These are phyloP conservation scores for Parsonsia alboflavescens DNA, from an alignment of 257 asterid species.

Conservation along the genomic window DNA sequence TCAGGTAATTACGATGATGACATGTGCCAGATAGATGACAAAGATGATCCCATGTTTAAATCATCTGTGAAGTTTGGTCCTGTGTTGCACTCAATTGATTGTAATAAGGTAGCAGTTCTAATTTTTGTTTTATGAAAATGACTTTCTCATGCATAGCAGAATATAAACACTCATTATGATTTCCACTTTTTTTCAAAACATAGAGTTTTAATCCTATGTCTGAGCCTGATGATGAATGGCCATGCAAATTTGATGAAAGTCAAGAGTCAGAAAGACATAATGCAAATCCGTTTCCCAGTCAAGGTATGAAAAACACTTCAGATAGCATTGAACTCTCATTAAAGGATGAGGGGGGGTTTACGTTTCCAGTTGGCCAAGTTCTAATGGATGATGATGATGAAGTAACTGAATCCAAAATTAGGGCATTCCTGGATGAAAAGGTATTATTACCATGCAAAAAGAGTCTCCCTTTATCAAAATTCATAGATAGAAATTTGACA, in stretches of 20 bases:
- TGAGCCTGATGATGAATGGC: constrained; percentile 82
- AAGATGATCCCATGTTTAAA: constrained; percentile 56
- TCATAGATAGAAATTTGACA: background rate
- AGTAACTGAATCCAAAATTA: constrained; percentile 80
- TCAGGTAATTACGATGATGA: constrained; percentile 78
- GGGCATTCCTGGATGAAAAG: constrained; percentile 92
- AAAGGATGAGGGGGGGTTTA: constrained; percentile 52
- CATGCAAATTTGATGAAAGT: constrained; percentile 69
- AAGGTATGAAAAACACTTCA: constrained; percentile 33
- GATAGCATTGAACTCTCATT: constrained; percentile 35
- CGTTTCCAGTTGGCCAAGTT: constrained; percentile 60
- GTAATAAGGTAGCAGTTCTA: constrained; percentile 55
- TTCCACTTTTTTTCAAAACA: constrained; percentile 8
- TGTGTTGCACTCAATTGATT: constrained; percentile 42
- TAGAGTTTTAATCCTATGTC: constrained; percentile 93
- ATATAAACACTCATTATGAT: constrained; percentile 3
- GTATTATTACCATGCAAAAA: constrained; percentile 34
- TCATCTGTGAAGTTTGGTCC: constrained; percentile 49
- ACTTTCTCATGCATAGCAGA: constrained; percentile 2
- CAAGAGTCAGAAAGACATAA: constrained; percentile 48
- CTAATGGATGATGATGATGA: constrained; percentile 81
- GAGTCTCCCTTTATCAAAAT: background rate
- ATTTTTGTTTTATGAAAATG: constrained; percentile 10
- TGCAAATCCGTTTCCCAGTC: constrained; percentile 36
- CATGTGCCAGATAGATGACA: constrained; percentile 76